Evolutionary conservation across 2,329 filamentous ascomycete genomes (phyloP).

Genomic region (Colletotrichum spinosum): DNA sequence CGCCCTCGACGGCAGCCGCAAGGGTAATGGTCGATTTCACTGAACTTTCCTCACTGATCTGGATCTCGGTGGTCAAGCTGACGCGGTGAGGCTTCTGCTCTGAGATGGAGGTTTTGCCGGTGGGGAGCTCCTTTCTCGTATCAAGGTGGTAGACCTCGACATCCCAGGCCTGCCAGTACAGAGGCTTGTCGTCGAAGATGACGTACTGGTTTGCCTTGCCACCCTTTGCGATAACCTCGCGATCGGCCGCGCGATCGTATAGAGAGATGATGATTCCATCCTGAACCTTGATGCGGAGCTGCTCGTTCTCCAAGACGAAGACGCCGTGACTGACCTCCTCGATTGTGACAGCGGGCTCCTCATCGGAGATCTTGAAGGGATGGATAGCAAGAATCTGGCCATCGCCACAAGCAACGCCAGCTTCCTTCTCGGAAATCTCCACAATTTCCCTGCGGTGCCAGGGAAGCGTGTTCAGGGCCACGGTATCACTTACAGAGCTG

Average conservation of each 20-base stretch:
- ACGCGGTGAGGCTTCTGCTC: constrained; percentile 81
- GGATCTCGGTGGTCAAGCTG: constrained; percentile 84
- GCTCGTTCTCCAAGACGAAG: constrained; percentile 83
- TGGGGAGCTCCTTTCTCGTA: constrained; percentile 80
- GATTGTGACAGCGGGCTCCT: constrained; percentile 63
- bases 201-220: constrained; percentile 91
- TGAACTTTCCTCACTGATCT: constrained; percentile 88
- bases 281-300: constrained; percentile 78
- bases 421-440: constrained; percentile 65
- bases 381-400: constrained; percentile 65
- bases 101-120: constrained; percentile 75
- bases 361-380: constrained; percentile 57
- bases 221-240: constrained; percentile 81
- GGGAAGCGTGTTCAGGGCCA: constrained; percentile 86
- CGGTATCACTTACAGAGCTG: constrained; percentile 58
- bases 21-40: constrained; percentile 89
- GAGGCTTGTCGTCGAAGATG: constrained; percentile 95
- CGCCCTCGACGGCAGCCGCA: constrained; percentile 72
- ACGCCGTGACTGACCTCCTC: constrained; percentile 66
- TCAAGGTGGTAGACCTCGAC: constrained; percentile 96
- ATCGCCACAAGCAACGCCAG: constrained; percentile 67
- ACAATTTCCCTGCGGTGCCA: constrained; percentile 85
- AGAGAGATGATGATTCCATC: constrained; percentile 86
- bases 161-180: constrained; percentile 99
- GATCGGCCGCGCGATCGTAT: constrained; percentile 77